Evolutionary conservation across 1,284 basidiomycete species (phyloP).

Genomic region (Leccinum ambiguum): DNA sequence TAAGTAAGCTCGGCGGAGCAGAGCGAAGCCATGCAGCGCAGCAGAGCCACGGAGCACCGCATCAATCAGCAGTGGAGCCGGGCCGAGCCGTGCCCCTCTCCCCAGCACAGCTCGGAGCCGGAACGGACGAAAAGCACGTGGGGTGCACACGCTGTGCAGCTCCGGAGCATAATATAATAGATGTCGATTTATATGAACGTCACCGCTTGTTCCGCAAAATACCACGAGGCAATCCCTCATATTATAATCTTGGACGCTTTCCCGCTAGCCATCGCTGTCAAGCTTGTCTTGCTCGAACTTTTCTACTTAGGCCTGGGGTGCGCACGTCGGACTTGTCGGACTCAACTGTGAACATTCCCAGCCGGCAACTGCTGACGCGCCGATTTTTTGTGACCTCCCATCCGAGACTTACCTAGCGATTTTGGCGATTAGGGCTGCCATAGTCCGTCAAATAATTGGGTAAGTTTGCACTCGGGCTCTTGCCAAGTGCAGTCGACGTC

Average conservation of each 20-base stretch:
- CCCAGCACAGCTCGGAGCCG: too few relatives aligned
- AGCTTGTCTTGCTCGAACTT: neutral
- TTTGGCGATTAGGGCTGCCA: constrained; percentile 20
- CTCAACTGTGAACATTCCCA: constrained; percentile 7
- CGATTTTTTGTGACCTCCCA: constrained; percentile 11
- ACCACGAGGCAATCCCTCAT: neutral
- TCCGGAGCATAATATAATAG: too few relatives aligned
- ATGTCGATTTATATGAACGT: neutral
- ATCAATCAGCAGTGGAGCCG: too few relatives aligned
- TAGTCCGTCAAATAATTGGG: constrained; percentile 25
- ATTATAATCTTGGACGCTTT: neutral
- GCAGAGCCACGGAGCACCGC: too few relatives aligned
- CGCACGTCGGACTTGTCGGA: neutral
- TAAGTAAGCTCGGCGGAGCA: too few relatives aligned
- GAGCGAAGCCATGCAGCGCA: too few relatives aligned
- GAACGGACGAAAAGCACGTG: too few relatives aligned
- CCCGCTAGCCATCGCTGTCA: constrained; percentile 1
- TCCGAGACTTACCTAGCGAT: constrained; percentile 17
- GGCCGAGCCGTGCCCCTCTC: too few relatives aligned
- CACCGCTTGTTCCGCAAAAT: neutral
- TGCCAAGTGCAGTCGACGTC: neutral
- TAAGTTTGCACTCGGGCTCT: constrained; percentile 8
- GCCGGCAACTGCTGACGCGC: constrained; percentile 2
- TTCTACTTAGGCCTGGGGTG: neutral
- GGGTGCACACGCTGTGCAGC: too few relatives aligned